Evolutionary conservation across 192 early-diverging fungal genomes (phyloP).

Genomic region (Helicostylum pulchrum): DNA sequence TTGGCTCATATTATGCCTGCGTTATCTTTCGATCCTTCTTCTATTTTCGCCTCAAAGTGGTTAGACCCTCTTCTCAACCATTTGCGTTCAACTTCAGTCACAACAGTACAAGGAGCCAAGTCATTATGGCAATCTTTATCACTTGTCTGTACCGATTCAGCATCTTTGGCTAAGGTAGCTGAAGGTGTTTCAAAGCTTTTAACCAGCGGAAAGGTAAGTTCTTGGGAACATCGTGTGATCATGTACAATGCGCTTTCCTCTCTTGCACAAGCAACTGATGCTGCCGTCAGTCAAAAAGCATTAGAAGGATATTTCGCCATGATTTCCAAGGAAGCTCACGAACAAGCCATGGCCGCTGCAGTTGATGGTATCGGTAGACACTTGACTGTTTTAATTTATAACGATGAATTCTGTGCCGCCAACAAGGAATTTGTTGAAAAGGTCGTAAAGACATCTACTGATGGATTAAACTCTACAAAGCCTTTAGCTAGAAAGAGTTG

Average conservation of each 20-base stretch:
- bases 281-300: constrained; percentile 47
- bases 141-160: constrained; percentile 41
- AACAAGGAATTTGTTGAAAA: constrained; percentile 38
- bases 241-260: constrained; percentile 55
- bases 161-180: constrained; percentile 55
- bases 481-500: constrained; percentile 59
- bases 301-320: constrained; percentile 65
- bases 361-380: constrained; percentile 62
- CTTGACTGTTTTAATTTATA: constrained; percentile 42
- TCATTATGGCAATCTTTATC: constrained; percentile 60
- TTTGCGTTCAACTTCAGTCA: constrained; percentile 63
- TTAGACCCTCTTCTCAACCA: constrained; percentile 63
- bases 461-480: constrained; percentile 62
- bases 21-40: constrained; percentile 59
- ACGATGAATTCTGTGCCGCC: constrained; percentile 32
- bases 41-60: constrained; percentile 58
- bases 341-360: constrained; percentile 57
- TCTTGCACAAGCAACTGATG: constrained; percentile 33
- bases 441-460: constrained; percentile 46
- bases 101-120: constrained; percentile 52
- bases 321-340: constrained; percentile 74
- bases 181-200: constrained; percentile 59
- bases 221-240: constrained; percentile 66
- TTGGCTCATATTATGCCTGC: constrained; percentile 48
- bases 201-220: constrained; percentile 52